These are phyloP conservation scores for Fusarium lyarnte DNA, from an alignment of 2,329 filamentous ascomycete genomes.

Conservation along the genomic window DNA sequence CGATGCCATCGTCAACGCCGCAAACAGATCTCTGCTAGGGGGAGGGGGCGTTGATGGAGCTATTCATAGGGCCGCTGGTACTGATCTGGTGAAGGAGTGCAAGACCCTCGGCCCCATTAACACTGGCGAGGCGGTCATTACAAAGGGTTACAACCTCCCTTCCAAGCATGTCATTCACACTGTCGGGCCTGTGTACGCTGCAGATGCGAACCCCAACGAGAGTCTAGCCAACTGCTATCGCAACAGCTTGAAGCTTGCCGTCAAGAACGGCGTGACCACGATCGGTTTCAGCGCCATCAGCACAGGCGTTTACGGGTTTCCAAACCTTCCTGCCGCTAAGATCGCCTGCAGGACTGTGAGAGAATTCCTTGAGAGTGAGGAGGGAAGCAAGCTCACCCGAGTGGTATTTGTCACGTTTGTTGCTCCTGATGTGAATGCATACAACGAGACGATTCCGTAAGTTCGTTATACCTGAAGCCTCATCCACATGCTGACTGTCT, in stretches of 20 bases:
- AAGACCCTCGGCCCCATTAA: constrained; percentile 73
- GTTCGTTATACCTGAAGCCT: constrained; percentile 19
- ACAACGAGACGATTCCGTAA: constrained; percentile 77
- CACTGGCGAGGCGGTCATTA: constrained; percentile 86
- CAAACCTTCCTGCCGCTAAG: constrained; percentile 75
- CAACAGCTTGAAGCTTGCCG: constrained; percentile 76
- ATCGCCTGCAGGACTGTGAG: constrained; percentile 71
- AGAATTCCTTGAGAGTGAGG: constrained; percentile 60
- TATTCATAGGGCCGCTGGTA: constrained; percentile 86
- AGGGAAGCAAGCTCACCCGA: constrained; percentile 67
- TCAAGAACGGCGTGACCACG: constrained; percentile 70
- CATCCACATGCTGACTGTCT: neutral
- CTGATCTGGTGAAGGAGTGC: constrained; percentile 75
- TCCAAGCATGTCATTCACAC: constrained; percentile 86
- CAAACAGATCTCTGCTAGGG: constrained; percentile 80
- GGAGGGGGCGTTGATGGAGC: constrained; percentile 92
- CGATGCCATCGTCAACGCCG: constrained; percentile 92
- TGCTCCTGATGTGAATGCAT: constrained; percentile 78
- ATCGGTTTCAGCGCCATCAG: constrained; percentile 88
- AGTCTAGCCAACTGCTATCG: constrained; percentile 73
- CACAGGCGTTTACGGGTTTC: constrained; percentile 91
- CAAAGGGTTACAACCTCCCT: constrained; percentile 78
- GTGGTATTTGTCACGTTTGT: constrained; percentile 89
- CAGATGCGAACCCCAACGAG: constrained; percentile 52
- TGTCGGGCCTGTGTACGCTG: constrained; percentile 82